These are phyloP conservation scores for Magnolia changhungtana DNA, from an alignment of 164 flowering plant species.

Conservation along the genomic window DNA sequence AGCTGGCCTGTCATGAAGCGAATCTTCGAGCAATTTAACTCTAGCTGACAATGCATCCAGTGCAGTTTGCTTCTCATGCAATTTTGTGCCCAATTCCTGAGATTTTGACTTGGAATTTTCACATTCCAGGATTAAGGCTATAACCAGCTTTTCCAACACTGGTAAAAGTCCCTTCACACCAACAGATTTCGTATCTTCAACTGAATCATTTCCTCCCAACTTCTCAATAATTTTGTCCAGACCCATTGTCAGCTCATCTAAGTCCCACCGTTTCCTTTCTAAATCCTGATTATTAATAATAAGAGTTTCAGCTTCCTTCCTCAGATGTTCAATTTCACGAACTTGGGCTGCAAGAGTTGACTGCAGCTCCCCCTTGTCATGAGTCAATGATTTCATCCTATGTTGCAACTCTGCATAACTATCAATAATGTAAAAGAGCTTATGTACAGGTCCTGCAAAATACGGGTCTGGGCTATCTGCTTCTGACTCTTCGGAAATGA, in stretches of 20 bases:
- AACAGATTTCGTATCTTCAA: conserved; percentile 37
- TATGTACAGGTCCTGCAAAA: conserved; percentile 37
- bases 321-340: conserved; percentile 52
- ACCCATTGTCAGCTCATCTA: conserved; percentile 37
- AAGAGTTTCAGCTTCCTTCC: conserved; percentile 38
- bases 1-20: conserved; percentile 35
- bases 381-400: conserved; percentile 33
- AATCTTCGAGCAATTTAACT: conserved; percentile 62
- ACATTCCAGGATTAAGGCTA: conserved; percentile 39
- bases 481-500: conserved; percentile 32
- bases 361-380: conserved; percentile 56
- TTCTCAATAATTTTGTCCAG: conserved; percentile 51
- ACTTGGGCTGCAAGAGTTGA: conserved; percentile 35
- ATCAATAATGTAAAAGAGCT: conserved; percentile 56
- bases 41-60: conserved; percentile 66
- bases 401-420: conserved; percentile 36
- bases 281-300: conserved; percentile 25
- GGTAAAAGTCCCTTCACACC: conserved; percentile 34
- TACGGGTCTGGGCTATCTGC: conserved; percentile 26
- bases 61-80: conserved; percentile 52
- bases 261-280: conserved; percentile 38
- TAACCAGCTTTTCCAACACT: conserved; percentile 48
- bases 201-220: conserved; percentile 45
- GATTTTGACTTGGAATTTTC: conserved; percentile 52
- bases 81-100: conserved; percentile 51